Base-by-base conservation (phyloP, 179 eudicot genomes). In the Pouteria campechiana region DNA sequence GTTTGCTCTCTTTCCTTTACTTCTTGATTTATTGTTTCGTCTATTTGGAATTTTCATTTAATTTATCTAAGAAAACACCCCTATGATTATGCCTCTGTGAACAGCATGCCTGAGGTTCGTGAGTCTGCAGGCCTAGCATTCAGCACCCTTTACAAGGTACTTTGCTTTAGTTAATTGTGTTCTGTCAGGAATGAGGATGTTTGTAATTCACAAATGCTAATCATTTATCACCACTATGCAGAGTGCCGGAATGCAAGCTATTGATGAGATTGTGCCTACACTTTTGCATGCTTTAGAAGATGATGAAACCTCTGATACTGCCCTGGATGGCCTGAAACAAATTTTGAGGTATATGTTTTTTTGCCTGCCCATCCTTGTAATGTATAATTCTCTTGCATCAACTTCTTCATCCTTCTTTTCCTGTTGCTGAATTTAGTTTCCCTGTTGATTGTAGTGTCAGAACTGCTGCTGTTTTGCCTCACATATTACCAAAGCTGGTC, bases 221-320 rank as follows among this genome's bases (percentile, higher is more conserved):
- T 27, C 35, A 11, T 12, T 32, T 15, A 11, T 32, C 2, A 31
- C 17, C 27, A 32, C 53, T 25, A 34, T 58, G 50, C 61, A 90
- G 98, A 90, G 80, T 71, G 98, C 98, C 73, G 98, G 98, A 45
- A 30, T 86, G 82, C 98, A 86, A 81, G 98, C 98, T 46, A 82
- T 90, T 58, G 98, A 90, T 70, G 98, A 90, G 67, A 86, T 90
- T 61, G 93, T 90, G 52, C 98, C 98, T n/a, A 90, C 96, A 17
- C 87, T 90, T 58, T 65, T 90, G 44, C 94, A 90, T 64, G 98
- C 98, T 60, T 67, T 90, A 64, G 98, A 90, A 62, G 85, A 90
- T 54, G 96, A 90, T 57, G 65, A 66, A 51, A 77, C 86, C 37
- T 86, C 95, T 42, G 98, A 86, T 33, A 86, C 94, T 51, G 98